Evolutionary conservation across 2,329 filamentous ascomycete genomes (phyloP), one percentile per base, ranked within the genome.

Genomic region (Drechslerella stenobrocha): DNA sequence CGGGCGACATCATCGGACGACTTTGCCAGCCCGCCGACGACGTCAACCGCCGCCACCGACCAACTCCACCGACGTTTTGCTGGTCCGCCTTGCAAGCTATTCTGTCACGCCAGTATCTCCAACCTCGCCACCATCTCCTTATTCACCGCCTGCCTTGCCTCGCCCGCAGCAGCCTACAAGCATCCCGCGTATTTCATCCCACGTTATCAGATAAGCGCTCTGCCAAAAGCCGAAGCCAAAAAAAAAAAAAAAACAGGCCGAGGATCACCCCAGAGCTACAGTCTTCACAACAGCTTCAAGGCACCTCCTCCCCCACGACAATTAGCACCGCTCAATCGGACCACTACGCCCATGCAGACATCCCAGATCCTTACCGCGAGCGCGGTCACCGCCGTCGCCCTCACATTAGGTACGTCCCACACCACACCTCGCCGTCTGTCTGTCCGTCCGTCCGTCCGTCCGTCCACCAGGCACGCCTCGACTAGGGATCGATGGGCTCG

Each of bases 331-430:
- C n/a, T 2, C 47, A 34, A 34, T 26, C 22, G 28, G n/a, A 9
- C n/a, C 22, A 15, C 26, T 35, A 28, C n/a, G 20, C 18, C 11
- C 8, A 67, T 67, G 63, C 63, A 60, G 47, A 47, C 63, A 11
- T 60, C 63, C 11, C 63, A 67, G 30, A 59, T 67, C 18, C 55
- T 67, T 45, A 67, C 63, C 40, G 63, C 63, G 7, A 67, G 63
- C 46, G 63, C 63, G 63, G 55, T 60, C n/a, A 67, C 63, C 13
- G 63, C 63, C 28, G 55, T 67, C n/a, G 55, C 63, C 37, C 32
- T 67, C 32, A 67, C 63, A 51, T 34, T 67, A 52, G 63, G 63
- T 67, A 60, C 32, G 11, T 30, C 5, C 28, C 28, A n/a, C 11
- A 26, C 6, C 8, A 9, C 11, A 23, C 11, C 32, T 46, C 22